Evolutionary conservation across 2,329 filamentous ascomycete species (phyloP), one percentile per base, ranked within the genome.

Genomic region (Cytospora paraplurivora): DNA sequence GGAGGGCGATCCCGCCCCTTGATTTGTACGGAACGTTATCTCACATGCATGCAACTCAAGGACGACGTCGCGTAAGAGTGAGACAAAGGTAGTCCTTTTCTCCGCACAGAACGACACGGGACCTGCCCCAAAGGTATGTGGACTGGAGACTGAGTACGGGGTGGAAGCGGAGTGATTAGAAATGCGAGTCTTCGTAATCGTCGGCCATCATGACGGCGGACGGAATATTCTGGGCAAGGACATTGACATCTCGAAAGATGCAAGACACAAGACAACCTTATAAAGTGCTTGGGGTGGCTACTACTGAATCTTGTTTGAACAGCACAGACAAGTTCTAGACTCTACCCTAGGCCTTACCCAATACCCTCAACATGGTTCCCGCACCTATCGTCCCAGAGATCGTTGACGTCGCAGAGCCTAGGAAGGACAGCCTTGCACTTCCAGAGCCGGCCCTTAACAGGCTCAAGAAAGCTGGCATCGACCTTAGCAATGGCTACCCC

Each of bases 401-500:
- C 66, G 81, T 82, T 47, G 89, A 92, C 71, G 83, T 86, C 15
- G 83, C 82, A 7, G 75, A 82, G 65, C 88, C 83, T 0, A 81
- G 76, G 66, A 91, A 90, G 69, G 87, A 91, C 71, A 86, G 76
- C 0, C 78, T 92, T 1, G 81, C 79, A 1, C 77, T 92, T 7
- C 89, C 89, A 3, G 79, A 79, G 11, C 69, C 82, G 1, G 77
- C 88, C 1, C 79, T 81, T 1, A 76, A 80, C 56, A 81, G 89
- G 4, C 79, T 92, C 0, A 83, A 86, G 68, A 90, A 89, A 66
- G 88, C 87, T 0, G 88, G 86, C 1, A 82, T 92, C 59, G 88
- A 92, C 71, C 78, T 92, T 2, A 88, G 86, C 0, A 76, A 85
- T 1, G 89, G 89, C 0, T 92, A 92, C 67, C 89, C 89, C 0